A percentile compares a stretch with the other conserved stretches of the same genome.
These are phyloP conservation scores for Casaregolazyma suthepensis DNA, from an alignment of 1,139 yeast species.

Conservation along the genomic window DNA sequence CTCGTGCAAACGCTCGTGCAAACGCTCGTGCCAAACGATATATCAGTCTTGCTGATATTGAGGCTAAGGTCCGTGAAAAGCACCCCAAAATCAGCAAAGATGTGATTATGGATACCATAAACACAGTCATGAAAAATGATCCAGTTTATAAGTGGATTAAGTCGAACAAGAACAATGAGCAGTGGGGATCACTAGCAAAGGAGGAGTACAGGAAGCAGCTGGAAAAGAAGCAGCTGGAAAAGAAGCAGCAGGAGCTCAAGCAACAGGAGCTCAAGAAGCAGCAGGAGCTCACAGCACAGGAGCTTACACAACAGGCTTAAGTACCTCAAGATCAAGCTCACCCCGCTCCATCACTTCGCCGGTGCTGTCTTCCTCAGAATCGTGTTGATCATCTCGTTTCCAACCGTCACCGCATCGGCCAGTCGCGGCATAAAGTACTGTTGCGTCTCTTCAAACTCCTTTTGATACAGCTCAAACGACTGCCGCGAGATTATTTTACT, in stretches of 20 bases:
- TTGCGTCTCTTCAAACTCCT: constrained; percentile 73
- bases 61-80: neutral
- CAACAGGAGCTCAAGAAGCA: too few relatives aligned
- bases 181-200: too few relatives aligned
- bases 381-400: constrained; percentile 95
- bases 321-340: too few relatives aligned
- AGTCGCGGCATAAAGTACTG: constrained; percentile 78
- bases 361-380: constrained; percentile 39
- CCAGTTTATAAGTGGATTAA: neutral
- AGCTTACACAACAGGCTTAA: too few relatives aligned
- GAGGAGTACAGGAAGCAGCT: too few relatives aligned
- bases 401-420: constrained; percentile 79
- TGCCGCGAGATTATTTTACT: constrained; percentile 73
- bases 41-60: too few relatives aligned
- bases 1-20: too few relatives aligned
- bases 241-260: too few relatives aligned
- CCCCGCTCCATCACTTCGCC: too few relatives aligned
- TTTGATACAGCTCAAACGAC: constrained; percentile 64
- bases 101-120: neutral
- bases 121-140: neutral
- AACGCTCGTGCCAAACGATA: too few relatives aligned
- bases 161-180: neutral
- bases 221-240: too few relatives aligned
- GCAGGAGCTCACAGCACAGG: too few relatives aligned
- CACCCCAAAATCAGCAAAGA: constrained; percentile 1